Evolutionary conservation across 148 eudicot species (phyloP).

Genomic region (Camellia granthamiana): DNA sequence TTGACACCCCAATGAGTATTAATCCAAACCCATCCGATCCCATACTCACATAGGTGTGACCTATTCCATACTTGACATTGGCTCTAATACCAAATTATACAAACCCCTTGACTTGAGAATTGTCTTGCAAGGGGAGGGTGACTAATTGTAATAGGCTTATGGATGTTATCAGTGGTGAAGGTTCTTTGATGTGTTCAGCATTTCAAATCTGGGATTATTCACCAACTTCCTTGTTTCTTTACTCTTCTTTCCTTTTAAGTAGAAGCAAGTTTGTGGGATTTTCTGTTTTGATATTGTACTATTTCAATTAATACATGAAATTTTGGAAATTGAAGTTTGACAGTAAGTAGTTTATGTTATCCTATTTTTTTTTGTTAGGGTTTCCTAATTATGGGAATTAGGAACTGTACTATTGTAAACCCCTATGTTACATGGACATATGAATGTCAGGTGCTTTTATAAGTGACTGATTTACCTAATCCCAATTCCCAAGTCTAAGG

Average conservation of each 20-base stretch:
- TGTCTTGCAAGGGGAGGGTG: too few species aligned
- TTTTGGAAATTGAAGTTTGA: slow-evolving; percentile 5
- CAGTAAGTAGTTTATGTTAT: neutral
- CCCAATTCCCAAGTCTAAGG: too few species aligned
- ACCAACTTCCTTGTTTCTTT: neutral
- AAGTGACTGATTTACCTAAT: too few species aligned
- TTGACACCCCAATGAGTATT: too few species aligned
- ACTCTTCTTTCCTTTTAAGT: neutral
- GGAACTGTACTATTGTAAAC: neutral
- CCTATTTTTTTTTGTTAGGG: neutral
- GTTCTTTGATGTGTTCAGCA: neutral
- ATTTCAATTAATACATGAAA: neutral
- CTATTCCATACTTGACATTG: too few species aligned
- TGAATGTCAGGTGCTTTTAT: too few species aligned
- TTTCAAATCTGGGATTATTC: neutral
- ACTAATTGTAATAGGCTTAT: neutral
- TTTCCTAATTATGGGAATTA: neutral
- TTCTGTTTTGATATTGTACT: neutral
- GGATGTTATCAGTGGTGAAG: neutral
- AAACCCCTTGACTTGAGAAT: too few species aligned
- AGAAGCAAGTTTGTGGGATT: neutral
- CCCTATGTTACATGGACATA: neutral
- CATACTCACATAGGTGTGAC: too few species aligned
- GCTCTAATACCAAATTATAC: too few species aligned
- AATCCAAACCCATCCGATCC: too few species aligned